Evolutionary conservation across 331 rosid genomes (phyloP), one percentile per base, ranked within the genome.

Genomic region (Telfairia occidentalis): DNA sequence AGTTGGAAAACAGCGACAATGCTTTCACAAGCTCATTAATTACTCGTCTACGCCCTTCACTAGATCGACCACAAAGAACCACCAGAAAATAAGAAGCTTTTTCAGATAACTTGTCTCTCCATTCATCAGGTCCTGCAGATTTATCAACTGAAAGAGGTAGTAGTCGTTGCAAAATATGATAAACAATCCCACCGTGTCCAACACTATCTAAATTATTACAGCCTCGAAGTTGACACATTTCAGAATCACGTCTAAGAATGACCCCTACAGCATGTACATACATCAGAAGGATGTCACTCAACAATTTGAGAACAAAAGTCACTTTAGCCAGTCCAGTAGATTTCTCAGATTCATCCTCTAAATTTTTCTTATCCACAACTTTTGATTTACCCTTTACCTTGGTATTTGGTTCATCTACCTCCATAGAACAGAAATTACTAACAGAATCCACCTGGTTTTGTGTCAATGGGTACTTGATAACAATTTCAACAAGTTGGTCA

Each of bases 401-500:
- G 79, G 87, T 78, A 71, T 91, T 54, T 77, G 99, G 92, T 78
- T 89, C 99, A 81, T 92, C 99, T 74, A 92, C 85, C 83, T 95
- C 99, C 97, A 95, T 92, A 10, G 85, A 82, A 82, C 90, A 81
- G 67, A 82, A 59, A 30, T 78, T 84, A 85, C 82, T 81, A 34
- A 35, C 78, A 76, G 71, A 81, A 40, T 87, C 89, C 77, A 82
- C 93, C 83, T 69, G 87, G 78, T 72, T 84, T 79, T 85, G 87
- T 50, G 82, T 58, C 13, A 71, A 79, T 19, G 94, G 95, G 74
- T 87, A 95, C 83, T 87, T 95, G 11, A 95, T 81, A 78, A 95
- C 97, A 78, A 92, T 92, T 76, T 95, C 99, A 79, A 95, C 88
- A 81, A 95, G 96, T 85, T 90, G 99, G 85, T 95, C 97, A 40